These are phyloP conservation scores for Clavaria fumosa DNA, from an alignment of 768 basidiomycete species.

Conservation along the genomic window DNA sequence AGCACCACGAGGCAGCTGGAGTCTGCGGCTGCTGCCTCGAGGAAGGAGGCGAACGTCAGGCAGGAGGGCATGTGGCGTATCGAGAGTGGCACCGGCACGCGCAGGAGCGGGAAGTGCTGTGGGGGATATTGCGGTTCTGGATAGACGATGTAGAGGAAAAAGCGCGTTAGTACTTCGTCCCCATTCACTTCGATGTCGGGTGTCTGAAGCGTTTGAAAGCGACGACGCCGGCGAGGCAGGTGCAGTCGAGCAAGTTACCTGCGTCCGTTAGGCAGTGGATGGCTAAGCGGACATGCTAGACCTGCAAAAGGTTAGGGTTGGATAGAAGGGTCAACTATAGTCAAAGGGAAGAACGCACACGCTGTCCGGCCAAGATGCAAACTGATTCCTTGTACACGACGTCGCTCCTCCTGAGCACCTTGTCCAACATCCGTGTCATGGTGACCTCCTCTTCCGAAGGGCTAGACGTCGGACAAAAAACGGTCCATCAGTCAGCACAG, in stretches of 20 bases:
- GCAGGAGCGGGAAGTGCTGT: constrained; percentile 72
- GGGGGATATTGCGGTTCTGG: too few species aligned
- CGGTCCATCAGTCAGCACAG: too few species aligned
- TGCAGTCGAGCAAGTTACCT: constrained; percentile 91
- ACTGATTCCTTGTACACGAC: constrained; percentile 89
- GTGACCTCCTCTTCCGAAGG: constrained; percentile 85
- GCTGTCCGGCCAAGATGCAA: constrained; percentile 88
- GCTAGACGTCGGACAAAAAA: constrained; percentile 23
- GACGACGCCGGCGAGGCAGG: constrained; percentile 81
- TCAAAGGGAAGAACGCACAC: constrained; percentile 31
- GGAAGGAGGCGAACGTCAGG: constrained; percentile 87
- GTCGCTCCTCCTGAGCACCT: constrained; percentile 79
- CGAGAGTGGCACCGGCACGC: constrained; percentile 81
- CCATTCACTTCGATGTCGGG: constrained; percentile 92
- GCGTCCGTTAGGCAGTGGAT: constrained; percentile 83
- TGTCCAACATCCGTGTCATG: constrained; percentile 86
- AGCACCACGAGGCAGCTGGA: constrained; percentile 39
- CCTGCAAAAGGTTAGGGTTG: constrained; percentile 33
- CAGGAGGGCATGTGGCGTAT: constrained; percentile 91
- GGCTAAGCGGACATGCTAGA: constrained; percentile 85
- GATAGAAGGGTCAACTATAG: neutral
- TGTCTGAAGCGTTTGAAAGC: constrained; percentile 83
- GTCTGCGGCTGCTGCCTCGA: constrained; percentile 9
- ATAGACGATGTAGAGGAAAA: neutral
- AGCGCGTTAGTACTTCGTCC: constrained; percentile 63